These are phyloP conservation scores for Periconia macrospinosa DNA, from an alignment of 2,329 filamentous ascomycete genomes.

Conservation along the genomic window DNA sequence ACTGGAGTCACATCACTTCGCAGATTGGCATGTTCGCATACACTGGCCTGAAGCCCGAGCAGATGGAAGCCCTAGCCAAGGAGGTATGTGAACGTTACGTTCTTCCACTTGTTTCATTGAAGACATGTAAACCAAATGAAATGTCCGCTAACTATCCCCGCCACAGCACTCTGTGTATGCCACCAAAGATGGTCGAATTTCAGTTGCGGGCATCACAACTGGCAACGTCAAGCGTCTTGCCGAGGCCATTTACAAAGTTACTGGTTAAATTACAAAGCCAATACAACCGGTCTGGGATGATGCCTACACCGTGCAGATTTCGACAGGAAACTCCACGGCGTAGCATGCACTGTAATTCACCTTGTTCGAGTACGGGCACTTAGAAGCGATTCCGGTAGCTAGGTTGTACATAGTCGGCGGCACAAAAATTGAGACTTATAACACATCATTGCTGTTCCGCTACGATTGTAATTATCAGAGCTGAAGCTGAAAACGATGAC, in stretches of 20 bases:
- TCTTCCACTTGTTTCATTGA: not conserved
- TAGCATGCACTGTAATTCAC: slow-evolving; percentile 26
- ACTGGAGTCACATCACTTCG: slow-evolving; percentile 98
- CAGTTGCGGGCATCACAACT: slow-evolving; percentile 79
- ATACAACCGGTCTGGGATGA: not conserved
- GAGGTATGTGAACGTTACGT: slow-evolving; percentile 57
- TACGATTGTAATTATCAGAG: not conserved
- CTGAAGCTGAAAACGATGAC: not conserved
- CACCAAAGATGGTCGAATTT: slow-evolving; percentile 88
- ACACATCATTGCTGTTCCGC: not conserved
- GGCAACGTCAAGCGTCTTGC: slow-evolving; percentile 79
- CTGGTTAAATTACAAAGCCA: slow-evolving; percentile 51
- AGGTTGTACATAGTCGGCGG: slow-evolving; percentile 10
- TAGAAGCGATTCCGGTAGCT: not conserved
- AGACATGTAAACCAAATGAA: not conserved
- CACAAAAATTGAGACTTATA: not conserved
- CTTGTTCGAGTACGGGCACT: slow-evolving; percentile 10
- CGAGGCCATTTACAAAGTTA: slow-evolving; percentile 83
- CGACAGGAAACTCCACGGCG: slow-evolving; percentile 17
- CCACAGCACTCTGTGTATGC: slow-evolving; percentile 87
- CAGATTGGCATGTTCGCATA: slow-evolving; percentile 99
- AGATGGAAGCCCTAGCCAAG: slow-evolving; percentile 90
- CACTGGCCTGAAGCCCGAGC: slow-evolving; percentile 85
- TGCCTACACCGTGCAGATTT: slow-evolving; percentile 1
- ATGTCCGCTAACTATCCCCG: slow-evolving; percentile 13